Conservation (phyloP, 306 rosid species). For the Styphnolobium japonicum region DNA sequence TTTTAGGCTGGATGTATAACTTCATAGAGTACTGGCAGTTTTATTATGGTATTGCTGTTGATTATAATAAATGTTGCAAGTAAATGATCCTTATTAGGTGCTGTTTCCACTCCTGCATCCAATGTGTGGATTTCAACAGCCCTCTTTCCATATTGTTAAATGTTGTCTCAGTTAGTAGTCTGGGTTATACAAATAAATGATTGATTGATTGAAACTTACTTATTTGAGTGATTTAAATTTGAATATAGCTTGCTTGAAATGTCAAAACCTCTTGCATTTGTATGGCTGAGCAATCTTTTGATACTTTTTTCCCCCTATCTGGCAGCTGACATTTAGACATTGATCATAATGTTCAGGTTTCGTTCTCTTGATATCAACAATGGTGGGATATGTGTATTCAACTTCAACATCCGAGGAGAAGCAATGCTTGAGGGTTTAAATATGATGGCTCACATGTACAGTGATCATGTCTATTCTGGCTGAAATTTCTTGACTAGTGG, state of each 20-base stretch:
- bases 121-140: not conserved
- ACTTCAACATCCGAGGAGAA: constrained; percentile 71
- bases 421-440: constrained; percentile 72
- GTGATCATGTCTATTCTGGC: constrained; percentile 58
- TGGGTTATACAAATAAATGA: not conserved
- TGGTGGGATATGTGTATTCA: constrained; percentile 65
- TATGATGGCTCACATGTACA: constrained; percentile 71
- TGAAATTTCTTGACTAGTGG: constrained; percentile 23
- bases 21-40: not conserved
- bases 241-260: constrained; percentile 7
- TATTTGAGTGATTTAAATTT: not conserved
- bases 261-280: not conserved
- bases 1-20: not conserved
- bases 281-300: not conserved
- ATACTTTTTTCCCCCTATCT: not conserved
- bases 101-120: not conserved
- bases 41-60: not conserved
- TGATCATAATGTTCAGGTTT: constrained; percentile 51
- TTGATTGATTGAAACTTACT: not conserved
- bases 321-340: constrained; percentile 4
- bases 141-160: not conserved
- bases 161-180: not conserved
- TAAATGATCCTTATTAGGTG: not conserved
- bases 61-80: not conserved
- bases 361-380: constrained; percentile 68